Evolutionary conservation across 306 rosid genomes (phyloP), one percentile per base, ranked within the genome.

Genomic region (Coriaria nepalensis): DNA sequence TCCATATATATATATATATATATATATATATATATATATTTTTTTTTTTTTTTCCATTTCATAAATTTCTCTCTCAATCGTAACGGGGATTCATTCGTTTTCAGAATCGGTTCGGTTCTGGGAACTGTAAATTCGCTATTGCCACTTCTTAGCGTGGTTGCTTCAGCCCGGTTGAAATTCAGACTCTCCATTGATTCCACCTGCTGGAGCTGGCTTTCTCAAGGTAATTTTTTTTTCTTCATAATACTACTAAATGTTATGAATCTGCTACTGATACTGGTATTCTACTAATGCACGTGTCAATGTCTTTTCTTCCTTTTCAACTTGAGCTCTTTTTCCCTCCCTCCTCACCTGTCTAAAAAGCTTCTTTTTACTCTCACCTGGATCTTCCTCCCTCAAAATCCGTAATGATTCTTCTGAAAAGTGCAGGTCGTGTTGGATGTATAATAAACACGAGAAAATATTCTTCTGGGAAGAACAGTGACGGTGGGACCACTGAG

Each of bases 161-260:
- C 97, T 41, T 63, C 79, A 37, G 95, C 95, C 49, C 73, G 97
- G 56, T 84, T 90, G 50, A 85, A 70, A 50, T 84, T 95, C 57
- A 75, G 61, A 57, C 81, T 81, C 33, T 93, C 96, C 8, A 52
- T 74, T 5, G 81, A 79, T 60, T 71, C 94, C 33, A 54, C 72
- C 45, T 75, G 78, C 81, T 79, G 98, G 94, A 82, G 96, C 68
- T 66, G 47, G 80, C 83, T 90, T 46, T 90, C 95, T 77, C 87
- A 57, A 73, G 92, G 97, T 88, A 54, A 34, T 4, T 5, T 29
- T 33, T 6, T 10, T 11, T 13, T 2, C 35, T 35, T 29, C n/a
- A 40, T 37, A 38, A 10, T 40, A 49, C 35, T 14, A 37, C 11
- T 49, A 5, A 4, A 32, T 43, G 39, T 10, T 6, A n/a, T 32